A percentile compares a stretch with the other conserved stretches of the same genome.
These are phyloP conservation scores for Yarrowia sp. DNA, from an alignment of 805 yeast species.

Conservation along the genomic window DNA sequence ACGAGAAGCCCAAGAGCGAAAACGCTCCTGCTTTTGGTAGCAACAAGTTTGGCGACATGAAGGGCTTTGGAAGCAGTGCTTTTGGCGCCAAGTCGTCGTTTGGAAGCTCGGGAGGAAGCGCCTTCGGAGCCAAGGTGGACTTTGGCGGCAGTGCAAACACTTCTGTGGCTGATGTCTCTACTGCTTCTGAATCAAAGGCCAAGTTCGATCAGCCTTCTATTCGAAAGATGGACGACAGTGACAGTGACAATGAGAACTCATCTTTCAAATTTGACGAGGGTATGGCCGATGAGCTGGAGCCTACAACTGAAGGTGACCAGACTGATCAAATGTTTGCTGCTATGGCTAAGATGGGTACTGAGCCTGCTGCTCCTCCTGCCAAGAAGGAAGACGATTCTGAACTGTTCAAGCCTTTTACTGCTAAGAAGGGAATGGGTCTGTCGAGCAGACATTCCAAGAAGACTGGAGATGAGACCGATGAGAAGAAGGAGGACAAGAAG, in stretches of 20 bases:
- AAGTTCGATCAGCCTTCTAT: background rate
- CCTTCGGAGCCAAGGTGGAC: background rate
- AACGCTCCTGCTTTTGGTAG: conserved; percentile 29
- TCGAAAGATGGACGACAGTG: conserved; percentile 8
- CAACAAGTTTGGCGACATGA: conserved; percentile 12
- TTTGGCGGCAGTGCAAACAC: conserved; percentile 15
- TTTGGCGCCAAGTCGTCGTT: conserved; percentile 15
- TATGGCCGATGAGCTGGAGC: conserved; percentile 33
- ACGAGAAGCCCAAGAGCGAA: conserved; percentile 18
- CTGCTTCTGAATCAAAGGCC: conserved; percentile 1
- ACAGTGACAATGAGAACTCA: conserved; percentile 25
- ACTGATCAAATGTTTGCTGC: background rate
- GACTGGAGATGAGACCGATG: background rate
- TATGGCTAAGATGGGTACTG: background rate
- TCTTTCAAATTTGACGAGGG: conserved; percentile 27
- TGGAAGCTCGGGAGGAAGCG: background rate
- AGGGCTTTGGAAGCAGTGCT: background rate
- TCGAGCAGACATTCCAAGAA: conserved; percentile 35
- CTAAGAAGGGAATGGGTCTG: conserved; percentile 31
- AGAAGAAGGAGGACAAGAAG: conserved; percentile 19
- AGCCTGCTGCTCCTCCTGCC: background rate
- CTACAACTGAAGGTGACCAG: conserved; percentile 29
- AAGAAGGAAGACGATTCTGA: conserved; percentile 11
- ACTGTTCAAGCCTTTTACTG: background rate
- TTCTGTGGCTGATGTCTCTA: background rate